Percentiles rank a stretch among this genome's conserved stretches.
These are phyloP conservation scores for Aspergillus luchuensis DNA, from an alignment of 2,329 filamentous ascomycete genomes.

Conservation along the genomic window DNA sequence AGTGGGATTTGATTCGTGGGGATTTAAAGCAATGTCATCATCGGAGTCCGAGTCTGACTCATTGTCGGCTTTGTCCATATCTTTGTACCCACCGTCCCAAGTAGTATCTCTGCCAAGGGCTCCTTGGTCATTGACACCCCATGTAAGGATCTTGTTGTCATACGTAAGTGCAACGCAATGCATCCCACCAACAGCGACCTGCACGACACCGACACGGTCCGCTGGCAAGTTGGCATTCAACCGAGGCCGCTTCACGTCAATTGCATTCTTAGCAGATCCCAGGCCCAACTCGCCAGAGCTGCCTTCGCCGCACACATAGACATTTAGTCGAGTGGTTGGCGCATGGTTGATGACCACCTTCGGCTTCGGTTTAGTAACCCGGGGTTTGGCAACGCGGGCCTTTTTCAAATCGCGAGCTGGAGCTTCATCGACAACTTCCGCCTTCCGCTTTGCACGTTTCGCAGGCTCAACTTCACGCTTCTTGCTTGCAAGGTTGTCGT, in stretches of 20 bases:
- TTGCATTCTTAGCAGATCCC: constrained; percentile 64
- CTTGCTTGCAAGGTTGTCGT: constrained; percentile 23
- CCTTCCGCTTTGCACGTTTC: constrained; percentile 38
- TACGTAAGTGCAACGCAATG: constrained; percentile 75
- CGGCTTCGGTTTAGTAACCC: constrained; percentile 34
- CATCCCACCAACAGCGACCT: constrained; percentile 79
- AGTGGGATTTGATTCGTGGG: constrained; percentile 57
- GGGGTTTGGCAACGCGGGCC: constrained; percentile 30
- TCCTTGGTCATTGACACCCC: constrained; percentile 86
- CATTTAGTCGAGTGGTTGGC: constrained; percentile 61
- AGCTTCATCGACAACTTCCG: constrained; percentile 31
- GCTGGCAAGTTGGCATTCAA: constrained; percentile 63
- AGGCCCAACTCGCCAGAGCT: constrained; percentile 80
- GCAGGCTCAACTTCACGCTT: constrained; percentile 19
- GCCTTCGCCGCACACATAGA: constrained; percentile 81
- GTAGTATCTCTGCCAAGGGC: constrained; percentile 74
- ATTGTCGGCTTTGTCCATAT: constrained; percentile 47
- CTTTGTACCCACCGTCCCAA: constrained; percentile 64
- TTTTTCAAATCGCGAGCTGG: constrained; percentile 35
- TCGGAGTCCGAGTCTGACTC: constrained; percentile 44
- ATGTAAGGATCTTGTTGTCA: constrained; percentile 79
- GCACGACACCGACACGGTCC: constrained; percentile 66
- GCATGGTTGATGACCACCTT: constrained; percentile 61
- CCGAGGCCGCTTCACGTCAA: constrained; percentile 75
- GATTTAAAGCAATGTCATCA: constrained; percentile 59